These are phyloP conservation scores for Rhynchospora pubera DNA, from an alignment of 176 grass and related monocot genomes.

Conservation along the genomic window DNA sequence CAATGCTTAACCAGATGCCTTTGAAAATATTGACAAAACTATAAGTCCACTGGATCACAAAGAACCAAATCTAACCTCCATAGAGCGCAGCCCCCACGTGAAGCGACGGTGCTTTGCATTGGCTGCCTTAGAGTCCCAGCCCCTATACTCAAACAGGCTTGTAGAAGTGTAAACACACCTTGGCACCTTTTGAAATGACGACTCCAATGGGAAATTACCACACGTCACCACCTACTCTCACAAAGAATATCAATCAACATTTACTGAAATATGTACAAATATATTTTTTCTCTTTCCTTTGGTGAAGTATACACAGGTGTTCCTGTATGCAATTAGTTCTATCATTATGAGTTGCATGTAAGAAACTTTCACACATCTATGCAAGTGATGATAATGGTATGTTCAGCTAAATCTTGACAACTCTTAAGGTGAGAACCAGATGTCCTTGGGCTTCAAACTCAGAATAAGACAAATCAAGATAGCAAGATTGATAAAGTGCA, in stretches of 20 bases:
- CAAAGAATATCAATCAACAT: background rate
- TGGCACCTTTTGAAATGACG: conserved; percentile 86
- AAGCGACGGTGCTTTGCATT: conserved; percentile 62
- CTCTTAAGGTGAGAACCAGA: background rate
- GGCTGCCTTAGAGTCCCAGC: conserved; percentile 83
- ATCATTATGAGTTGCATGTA: background rate
- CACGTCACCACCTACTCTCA: conserved; percentile 80
- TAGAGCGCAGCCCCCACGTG: conserved; percentile 85
- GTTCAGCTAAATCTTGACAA: background rate
- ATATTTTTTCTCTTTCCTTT: background rate
- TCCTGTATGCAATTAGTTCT: background rate
- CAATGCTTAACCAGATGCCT: background rate
- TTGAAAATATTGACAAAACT: background rate
- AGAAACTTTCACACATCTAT: background rate
- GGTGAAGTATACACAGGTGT: background rate
- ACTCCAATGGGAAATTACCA: conserved; percentile 92
- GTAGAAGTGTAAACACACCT: conserved; percentile 98
- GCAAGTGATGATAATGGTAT: background rate
- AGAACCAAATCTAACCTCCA: conserved; percentile 44
- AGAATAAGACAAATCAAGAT: background rate
- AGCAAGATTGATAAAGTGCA: background rate
- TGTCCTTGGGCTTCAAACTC: background rate
- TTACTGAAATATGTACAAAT: background rate
- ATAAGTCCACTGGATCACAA: background rate
- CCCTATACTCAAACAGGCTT: conserved; percentile 78